Conservation (phyloP, 495 filamentous ascomycete genomes). For the Collariella sp. region DNA sequence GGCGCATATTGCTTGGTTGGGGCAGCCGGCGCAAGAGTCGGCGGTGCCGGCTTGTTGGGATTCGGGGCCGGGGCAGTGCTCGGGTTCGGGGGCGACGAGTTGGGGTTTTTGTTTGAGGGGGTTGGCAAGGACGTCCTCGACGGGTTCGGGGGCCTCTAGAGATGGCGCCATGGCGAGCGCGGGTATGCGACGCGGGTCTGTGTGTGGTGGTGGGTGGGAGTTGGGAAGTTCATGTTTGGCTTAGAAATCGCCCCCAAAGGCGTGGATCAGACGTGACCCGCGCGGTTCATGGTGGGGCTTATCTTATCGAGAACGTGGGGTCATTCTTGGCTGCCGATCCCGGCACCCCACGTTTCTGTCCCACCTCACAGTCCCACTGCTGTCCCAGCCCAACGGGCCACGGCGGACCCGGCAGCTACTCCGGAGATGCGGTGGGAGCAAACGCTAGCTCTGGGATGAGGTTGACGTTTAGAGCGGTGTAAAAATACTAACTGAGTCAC, state of each 20-base stretch:
- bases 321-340: constrained; percentile 1
- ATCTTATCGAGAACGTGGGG: constrained; percentile 14
- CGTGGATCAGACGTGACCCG: no score
- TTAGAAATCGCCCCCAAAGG: constrained; percentile 20
- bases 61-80: constrained; percentile 94
- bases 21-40: constrained; percentile 86
- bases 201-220: neutral
- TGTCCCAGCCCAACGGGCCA: neutral
- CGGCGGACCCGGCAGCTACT: no score
- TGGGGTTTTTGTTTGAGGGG: constrained; percentile 63
- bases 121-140: constrained; percentile 56
- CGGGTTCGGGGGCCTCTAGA: constrained; percentile 55
- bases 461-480: no score
- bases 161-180: constrained; percentile 41
- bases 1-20: constrained; percentile 92
- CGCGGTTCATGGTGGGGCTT: constrained; percentile 3
- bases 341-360: constrained; percentile 7
- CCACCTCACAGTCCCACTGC: no score
- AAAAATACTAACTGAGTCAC: no score
- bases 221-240: neutral
- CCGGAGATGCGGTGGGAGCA: no score
- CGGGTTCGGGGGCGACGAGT: constrained; percentile 88
- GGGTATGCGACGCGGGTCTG: neutral
- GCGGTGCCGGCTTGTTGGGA: constrained; percentile 74
- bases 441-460: no score